Percentiles rank a stretch among this genome's conserved stretches.
phyloP scores from a whole-genome alignment of 1,139 yeast species.

The Blastobotrys arbuscula region DNA sequence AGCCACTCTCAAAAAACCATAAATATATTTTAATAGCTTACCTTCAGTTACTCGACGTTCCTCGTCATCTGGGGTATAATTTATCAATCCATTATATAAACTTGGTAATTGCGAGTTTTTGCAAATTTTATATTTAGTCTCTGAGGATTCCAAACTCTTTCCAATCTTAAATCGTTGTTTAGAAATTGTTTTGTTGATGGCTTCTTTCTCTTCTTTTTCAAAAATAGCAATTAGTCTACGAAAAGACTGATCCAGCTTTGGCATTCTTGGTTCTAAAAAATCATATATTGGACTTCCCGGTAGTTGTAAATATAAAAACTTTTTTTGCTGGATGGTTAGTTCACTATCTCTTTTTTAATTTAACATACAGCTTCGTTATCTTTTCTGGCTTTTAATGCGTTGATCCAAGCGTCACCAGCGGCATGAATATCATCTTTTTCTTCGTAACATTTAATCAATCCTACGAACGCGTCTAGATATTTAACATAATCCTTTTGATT shows the following conservation, averaged over 20 bases:
- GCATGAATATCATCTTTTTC: conserved; percentile 25
- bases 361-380: conserved; percentile 15
- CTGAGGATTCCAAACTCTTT: conserved; percentile 30
- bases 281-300: conserved; percentile 64
- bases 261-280: conserved; percentile 48
- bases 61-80: conserved; percentile 54
- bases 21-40: conserved; percentile 50
- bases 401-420: conserved; percentile 24
- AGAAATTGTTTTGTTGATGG: conserved; percentile 28
- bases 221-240: conserved; percentile 45
- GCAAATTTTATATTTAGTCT: conserved; percentile 47
- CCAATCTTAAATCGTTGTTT: conserved; percentile 27
- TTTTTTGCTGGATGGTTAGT: conserved; percentile 31
- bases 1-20: conserved; percentile 46
- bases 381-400: conserved; percentile 17
- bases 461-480: conserved; percentile 34
- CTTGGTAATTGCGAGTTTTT: conserved; percentile 46
- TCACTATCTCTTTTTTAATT: conserved; percentile 22
- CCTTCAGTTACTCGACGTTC: conserved; percentile 57
- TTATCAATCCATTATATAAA: conserved; percentile 53
- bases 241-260: conserved; percentile 48
- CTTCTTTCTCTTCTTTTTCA: conserved; percentile 39
- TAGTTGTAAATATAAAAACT: conserved; percentile 47
- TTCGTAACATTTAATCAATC: conserved; percentile 25
- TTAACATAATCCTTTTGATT: conserved; percentile 40